Base-by-base conservation (phyloP, 805 yeast genomes). In the Saturnispora kantuleensis region DNA sequence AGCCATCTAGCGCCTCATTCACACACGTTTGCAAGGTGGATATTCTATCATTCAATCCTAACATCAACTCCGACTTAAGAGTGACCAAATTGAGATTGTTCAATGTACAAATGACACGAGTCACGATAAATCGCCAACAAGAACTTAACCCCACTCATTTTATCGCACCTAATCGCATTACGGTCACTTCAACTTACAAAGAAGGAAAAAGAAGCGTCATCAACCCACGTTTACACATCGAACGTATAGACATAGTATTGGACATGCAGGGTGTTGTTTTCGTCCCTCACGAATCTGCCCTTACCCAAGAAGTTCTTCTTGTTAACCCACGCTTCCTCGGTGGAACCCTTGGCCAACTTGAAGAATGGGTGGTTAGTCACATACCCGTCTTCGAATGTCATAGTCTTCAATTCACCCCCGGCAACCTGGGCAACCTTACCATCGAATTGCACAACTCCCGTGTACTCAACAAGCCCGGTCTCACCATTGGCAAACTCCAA, bases 211-310 rank as follows among this genome's bases (percentile, higher is more conserved):
- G 8, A 21, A 7, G 26, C 5, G 26, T 21, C 8, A 21, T 21
- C 26, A 21, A 21, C 26, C 8, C 26, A 21, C 26, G 8, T 21
- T 21, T 21, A 21, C 8, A 21, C 26, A 21, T 41, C 45, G 33
- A 41, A 45, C 7, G 47, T 45, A 36, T 40, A 41, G 21, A 45
- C 26, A 13, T 45, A 45, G 41, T 37, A 40, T 34, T 79, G 83
- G 35, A 79, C 83, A 48, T 62, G 68, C 47, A 76, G 57, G 2
- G 32, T 51, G 16, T 73, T 77, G 6, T 63, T 54, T 4, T 57
- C 65, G 49, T 71, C 74, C 52, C 79, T 67, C 39, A 72, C 55
- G 53, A 78, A 77, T 47, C 81, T 68, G 31, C 86, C 85, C 56
- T 70, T 74, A 16, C 82, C 85, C 17, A 76, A 40, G 46, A 77